Percentiles rank a stretch among this genome's conserved stretches.
These are phyloP conservation scores for Pseudohalonectria lignicola DNA, from an alignment of 2,329 filamentous ascomycete genomes.

Conservation along the genomic window DNA sequence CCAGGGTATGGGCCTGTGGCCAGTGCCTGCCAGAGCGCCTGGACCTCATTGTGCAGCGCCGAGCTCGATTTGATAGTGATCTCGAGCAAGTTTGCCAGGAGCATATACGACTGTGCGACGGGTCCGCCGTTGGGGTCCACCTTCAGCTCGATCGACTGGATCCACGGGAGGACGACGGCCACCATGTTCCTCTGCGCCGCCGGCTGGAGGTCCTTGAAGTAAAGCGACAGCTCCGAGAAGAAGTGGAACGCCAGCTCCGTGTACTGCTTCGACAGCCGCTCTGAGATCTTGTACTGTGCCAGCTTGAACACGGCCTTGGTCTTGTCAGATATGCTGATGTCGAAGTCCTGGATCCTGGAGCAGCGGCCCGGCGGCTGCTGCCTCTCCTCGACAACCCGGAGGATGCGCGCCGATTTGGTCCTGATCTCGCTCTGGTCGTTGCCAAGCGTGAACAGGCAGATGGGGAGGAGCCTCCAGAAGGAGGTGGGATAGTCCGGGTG, in stretches of 20 bases:
- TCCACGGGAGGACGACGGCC: constrained; percentile 89
- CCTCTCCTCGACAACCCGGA: constrained; percentile 72
- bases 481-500: constrained; percentile 71
- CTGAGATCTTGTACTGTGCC: constrained; percentile 93
- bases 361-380: constrained; percentile 53
- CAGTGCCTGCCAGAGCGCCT: constrained; percentile 92
- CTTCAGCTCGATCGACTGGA: constrained; percentile 86
- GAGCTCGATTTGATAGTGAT: constrained; percentile 89
- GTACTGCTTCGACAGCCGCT: constrained; percentile 78
- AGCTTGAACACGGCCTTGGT: constrained; percentile 97
- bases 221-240: constrained; percentile 89
- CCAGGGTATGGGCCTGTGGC: constrained; percentile 86
- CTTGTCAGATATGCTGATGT: constrained; percentile 97
- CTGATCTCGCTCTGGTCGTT: constrained; percentile 84
- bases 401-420: constrained; percentile 72
- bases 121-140: constrained; percentile 86
- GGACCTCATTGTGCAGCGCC: constrained; percentile 88
- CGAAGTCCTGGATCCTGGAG: constrained; percentile 91
- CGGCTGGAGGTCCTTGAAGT: constrained; percentile 79
- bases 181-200: constrained; percentile 88
- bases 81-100: constrained; percentile 88
- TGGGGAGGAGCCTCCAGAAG: constrained; percentile 83
- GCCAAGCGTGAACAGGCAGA: constrained; percentile 85
- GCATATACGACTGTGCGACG: constrained; percentile 84
- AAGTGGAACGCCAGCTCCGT: constrained; percentile 83